Base-by-base conservation (phyloP, 1,284 basidiomycete genomes). In the Erythrobasidium hasegawianum region DNA sequence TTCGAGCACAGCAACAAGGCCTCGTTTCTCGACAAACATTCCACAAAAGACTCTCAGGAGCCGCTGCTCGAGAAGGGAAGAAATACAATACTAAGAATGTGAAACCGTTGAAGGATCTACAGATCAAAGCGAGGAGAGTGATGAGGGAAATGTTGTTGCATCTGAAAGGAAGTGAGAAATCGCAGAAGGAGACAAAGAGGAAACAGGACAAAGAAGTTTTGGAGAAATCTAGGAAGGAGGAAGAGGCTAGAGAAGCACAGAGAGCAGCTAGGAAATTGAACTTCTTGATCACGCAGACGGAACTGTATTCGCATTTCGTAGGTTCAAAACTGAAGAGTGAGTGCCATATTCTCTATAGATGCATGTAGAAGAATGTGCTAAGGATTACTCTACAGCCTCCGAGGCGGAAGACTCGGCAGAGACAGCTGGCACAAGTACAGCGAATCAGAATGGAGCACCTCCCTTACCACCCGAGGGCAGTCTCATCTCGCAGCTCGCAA, bases 251-350 rank as follows among this genome's bases (percentile, higher is more conserved):
- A 57, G 96, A 99, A 79, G 88, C 90, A 27, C 90, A 95, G 67
- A 83, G 96, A 57, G 93, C 97, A 79, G 90, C 94, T 2, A 85
- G 96, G 72, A 98, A 98, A 79, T 85, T 99, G 65, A 97, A 98
- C 80, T 99, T 98, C 81, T 82, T 99, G 78, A 95, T 99, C 79
- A 97, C 92, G 68, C 96, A 98, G 79, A 98, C 96, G 11, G 96
- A 99, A 78, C 84, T 98, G 11, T 99, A 98, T 80, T 96, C 91
- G 72, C 96, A 99, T 81, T 98, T 98, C 82, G 92, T 99, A 68
- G 95, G 96, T 43, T 97, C 87, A 79, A 98, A 98, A 80, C 84
- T 98, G 73, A 97, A 96, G 81, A 97, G 89, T 90, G 76, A 74
- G 86, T 58, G 22, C 59, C 24, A 43, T 59, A n/a, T 5, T 47